phyloP scores from a whole-genome alignment of 106 monocot species.

The Apostasia ramifera region DNA sequence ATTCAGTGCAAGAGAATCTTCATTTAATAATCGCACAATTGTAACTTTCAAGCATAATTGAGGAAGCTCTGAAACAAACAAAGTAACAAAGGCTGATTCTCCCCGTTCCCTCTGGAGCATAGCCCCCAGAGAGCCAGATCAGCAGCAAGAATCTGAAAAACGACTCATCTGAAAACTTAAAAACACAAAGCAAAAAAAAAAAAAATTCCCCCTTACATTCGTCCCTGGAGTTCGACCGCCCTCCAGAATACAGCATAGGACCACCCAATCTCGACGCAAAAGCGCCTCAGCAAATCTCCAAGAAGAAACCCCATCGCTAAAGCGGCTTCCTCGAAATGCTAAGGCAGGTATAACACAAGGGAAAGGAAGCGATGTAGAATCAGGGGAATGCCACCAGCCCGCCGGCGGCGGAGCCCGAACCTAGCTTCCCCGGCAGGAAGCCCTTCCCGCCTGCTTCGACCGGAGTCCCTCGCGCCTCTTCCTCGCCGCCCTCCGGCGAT shows the following conservation, averaged over 20 bases:
- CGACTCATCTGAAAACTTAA: not conserved
- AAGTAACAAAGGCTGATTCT: constrained; percentile 1
- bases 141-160: constrained; percentile 1
- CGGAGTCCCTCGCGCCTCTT: constrained; percentile 38
- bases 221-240: constrained; percentile 20
- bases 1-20: not conserved
- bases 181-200: not conserved
- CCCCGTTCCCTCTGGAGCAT: not conserved
- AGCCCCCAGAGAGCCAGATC: not conserved
- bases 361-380: not conserved
- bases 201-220: constrained; percentile 24
- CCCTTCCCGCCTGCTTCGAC: constrained; percentile 47
- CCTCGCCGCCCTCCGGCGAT: constrained; percentile 26
- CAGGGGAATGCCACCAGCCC: not conserved
- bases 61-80: not conserved
- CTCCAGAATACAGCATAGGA: constrained; percentile 86
- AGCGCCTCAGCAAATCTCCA: constrained; percentile 39
- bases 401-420: not conserved
- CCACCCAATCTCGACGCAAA: constrained; percentile 78
- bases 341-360: not conserved
- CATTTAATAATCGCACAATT: not conserved
- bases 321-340: not conserved
- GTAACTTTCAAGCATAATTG: not conserved
- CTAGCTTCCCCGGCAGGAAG: constrained; percentile 49
- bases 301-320: constrained; percentile 33